These are phyloP conservation scores for Aspergillus oerlinghausenensis DNA, from an alignment of 2,329 filamentous ascomycete genomes.

Conservation along the genomic window DNA sequence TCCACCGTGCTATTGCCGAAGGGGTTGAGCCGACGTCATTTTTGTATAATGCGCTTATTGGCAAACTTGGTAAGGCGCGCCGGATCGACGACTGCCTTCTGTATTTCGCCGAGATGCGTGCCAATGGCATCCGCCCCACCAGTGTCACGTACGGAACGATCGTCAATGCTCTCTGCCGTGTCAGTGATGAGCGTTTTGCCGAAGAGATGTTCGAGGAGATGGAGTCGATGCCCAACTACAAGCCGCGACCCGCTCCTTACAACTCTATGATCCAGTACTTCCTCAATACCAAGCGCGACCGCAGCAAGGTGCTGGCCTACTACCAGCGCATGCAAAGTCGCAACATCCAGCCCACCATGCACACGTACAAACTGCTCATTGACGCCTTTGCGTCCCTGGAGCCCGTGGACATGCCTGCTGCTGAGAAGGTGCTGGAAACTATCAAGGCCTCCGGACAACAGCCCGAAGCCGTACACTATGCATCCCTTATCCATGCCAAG, in stretches of 20 bases:
- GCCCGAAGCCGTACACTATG: slow-evolving; percentile 91
- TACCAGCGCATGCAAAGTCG: slow-evolving; percentile 89
- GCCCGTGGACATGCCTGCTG: slow-evolving; percentile 81
- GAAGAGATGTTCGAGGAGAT: slow-evolving; percentile 99
- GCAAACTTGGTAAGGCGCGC: slow-evolving; percentile 95
- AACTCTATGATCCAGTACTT: slow-evolving; percentile 99
- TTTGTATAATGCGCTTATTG: slow-evolving; percentile 95
- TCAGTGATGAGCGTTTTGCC: slow-evolving; percentile 95
- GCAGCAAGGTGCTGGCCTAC: slow-evolving; percentile 86
- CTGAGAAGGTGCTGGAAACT: slow-evolving; percentile 73
- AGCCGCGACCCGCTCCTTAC: slow-evolving; percentile 92
- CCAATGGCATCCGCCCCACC: slow-evolving; percentile 85
- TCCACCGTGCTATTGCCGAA: slow-evolving; percentile 86
- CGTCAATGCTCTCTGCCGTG: slow-evolving; percentile 93
- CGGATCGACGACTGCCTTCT: slow-evolving; percentile 97
- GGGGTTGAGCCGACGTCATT: slow-evolving; percentile 95
- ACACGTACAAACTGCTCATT: slow-evolving; percentile 96
- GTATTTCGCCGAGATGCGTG: slow-evolving; percentile 97
- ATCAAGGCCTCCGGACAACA: slow-evolving; percentile 70
- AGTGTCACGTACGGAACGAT: slow-evolving; percentile 98
- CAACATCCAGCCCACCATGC: slow-evolving; percentile 83
- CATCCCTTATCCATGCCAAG: slow-evolving; percentile 90
- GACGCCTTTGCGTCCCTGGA: slow-evolving; percentile 94
- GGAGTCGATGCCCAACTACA: slow-evolving; percentile 98
- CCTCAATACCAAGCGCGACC: slow-evolving; percentile 93